phyloP scores from a whole-genome alignment of 2,329 filamentous ascomycete species.

The Keithomyces neogunnii region DNA sequence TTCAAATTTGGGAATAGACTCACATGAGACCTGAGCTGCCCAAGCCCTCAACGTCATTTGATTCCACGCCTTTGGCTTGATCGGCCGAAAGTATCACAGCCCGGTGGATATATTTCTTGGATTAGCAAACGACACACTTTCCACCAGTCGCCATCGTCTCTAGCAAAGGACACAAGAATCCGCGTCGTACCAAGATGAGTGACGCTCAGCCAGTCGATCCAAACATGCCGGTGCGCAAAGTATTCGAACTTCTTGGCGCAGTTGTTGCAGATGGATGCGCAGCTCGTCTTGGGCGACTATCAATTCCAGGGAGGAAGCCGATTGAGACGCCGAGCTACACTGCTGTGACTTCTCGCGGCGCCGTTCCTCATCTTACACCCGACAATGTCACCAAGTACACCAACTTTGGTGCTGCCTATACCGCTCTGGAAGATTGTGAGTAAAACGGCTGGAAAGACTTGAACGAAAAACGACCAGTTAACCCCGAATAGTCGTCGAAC shows the following conservation, averaged over 20 bases:
- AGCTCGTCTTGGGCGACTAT: constrained; percentile 60
- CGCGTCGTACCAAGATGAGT: constrained; percentile 21
- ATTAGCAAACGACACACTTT: neutral
- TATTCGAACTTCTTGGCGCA: constrained; percentile 40
- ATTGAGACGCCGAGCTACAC: constrained; percentile 80
- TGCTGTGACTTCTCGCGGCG: constrained; percentile 72
- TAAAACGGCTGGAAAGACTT: constrained; percentile 3
- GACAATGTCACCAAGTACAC: constrained; percentile 66
- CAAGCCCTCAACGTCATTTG: neutral
- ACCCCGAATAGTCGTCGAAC: constrained; percentile 43
- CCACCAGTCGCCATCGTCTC: neutral
- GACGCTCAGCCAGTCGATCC: constrained; percentile 12
- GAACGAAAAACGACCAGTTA: no score
- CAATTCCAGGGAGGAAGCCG: constrained; percentile 50
- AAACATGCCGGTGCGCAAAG: constrained; percentile 16
- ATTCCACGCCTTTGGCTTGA: no score
- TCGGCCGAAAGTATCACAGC: no score
- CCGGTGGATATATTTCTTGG: neutral
- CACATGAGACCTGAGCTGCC: neutral
- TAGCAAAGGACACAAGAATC: neutral
- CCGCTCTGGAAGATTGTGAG: constrained; percentile 90
- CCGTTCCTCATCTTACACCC: constrained; percentile 79
- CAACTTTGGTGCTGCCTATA: constrained; percentile 60
- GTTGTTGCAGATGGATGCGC: constrained; percentile 29
- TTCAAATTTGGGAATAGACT: neutral